These are phyloP conservation scores for Terfezia claveryi DNA, from an alignment of 495 filamentous ascomycete species.

Conservation along the genomic window DNA sequence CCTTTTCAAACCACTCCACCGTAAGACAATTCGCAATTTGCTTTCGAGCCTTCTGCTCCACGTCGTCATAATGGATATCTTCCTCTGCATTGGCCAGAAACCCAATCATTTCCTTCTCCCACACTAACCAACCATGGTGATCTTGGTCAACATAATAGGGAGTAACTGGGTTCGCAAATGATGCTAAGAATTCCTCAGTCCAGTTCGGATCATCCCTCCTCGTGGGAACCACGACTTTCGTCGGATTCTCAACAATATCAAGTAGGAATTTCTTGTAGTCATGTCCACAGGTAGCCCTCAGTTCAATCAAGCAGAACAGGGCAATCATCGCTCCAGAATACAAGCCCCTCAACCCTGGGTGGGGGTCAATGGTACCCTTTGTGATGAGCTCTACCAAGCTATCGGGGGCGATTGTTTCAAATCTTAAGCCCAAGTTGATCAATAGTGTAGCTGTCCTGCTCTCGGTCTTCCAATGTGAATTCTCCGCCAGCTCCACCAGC, in stretches of 20 bases:
- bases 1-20: conserved; percentile 64
- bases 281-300: conserved; percentile 66
- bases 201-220: conserved; percentile 48
- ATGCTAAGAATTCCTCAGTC: conserved; percentile 52
- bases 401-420: conserved; percentile 62
- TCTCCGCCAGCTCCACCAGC: conserved; percentile 50
- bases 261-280: conserved; percentile 65
- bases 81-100: conserved; percentile 44
- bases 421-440: conserved; percentile 67
- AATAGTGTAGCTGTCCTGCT: conserved; percentile 72
- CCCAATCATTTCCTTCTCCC: conserved; percentile 64
- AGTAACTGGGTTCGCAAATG: conserved; percentile 49
- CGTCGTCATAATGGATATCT: conserved; percentile 60
- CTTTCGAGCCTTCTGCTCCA: conserved; percentile 51
- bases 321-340: conserved; percentile 62
- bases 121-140: conserved; percentile 93
- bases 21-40: conserved; percentile 65
- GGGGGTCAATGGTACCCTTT: conserved; percentile 64
- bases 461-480: conserved; percentile 89
- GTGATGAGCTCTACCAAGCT: conserved; percentile 69
- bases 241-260: conserved; percentile 48
- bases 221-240: conserved; percentile 52
- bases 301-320: conserved; percentile 61
- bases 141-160: conserved; percentile 82
- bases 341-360: conserved; percentile 61